Base-by-base conservation (phyloP, 495 filamentous ascomycete genomes). In the Hypoxylon trugodes region DNA sequence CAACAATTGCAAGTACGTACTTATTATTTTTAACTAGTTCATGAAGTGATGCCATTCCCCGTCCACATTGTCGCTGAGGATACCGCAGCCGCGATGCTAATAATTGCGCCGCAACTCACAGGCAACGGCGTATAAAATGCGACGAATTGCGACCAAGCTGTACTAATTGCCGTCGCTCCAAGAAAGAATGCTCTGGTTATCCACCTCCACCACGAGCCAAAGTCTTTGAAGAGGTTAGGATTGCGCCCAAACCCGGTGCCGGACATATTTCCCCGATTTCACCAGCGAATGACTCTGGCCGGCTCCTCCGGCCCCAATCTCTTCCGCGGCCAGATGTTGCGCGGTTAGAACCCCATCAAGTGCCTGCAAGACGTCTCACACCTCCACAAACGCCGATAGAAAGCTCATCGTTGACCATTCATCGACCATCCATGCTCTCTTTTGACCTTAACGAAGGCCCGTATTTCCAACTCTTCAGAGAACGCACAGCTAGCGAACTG, bases 91-190 rank as follows among this genome's bases (percentile, higher is more conserved):
- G n/a, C 28, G 8, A 59, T 58, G 28, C 50, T 69, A 68, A 50
- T 45, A 50, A 30, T 38, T 59, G 12, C 56, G 51, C 26, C 26
- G 4, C n/a, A 30, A 48, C 61, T 61, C 18, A n/a, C 53, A 89
- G 86, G 65, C 81, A 80, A 43, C 79, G 87, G 36, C 79, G 81
- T 61, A 86, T 90, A 22, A 89, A 89, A 74, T 90, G 87, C 73
- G 87, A 86, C 71, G 87, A 90, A 69, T 77, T 76, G 55, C 85
- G 83, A 47, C 86, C 87, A 3, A 61, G 67, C 2, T 90, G 86
- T 65, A 72, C 73, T 26, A 82, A 84, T 33, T 90, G 87, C 60
- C 70, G 83, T 13, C 74, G 77, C 18, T 81, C 80, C 6, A 79
- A 75, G 52, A 80, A 78, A 59, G 46, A 59, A 15, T 85, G 82